Evolutionary conservation across 805 yeast genomes (phyloP), one percentile per base, ranked within the genome.

Genomic region (Saccharomycopsis synnaedendra): DNA sequence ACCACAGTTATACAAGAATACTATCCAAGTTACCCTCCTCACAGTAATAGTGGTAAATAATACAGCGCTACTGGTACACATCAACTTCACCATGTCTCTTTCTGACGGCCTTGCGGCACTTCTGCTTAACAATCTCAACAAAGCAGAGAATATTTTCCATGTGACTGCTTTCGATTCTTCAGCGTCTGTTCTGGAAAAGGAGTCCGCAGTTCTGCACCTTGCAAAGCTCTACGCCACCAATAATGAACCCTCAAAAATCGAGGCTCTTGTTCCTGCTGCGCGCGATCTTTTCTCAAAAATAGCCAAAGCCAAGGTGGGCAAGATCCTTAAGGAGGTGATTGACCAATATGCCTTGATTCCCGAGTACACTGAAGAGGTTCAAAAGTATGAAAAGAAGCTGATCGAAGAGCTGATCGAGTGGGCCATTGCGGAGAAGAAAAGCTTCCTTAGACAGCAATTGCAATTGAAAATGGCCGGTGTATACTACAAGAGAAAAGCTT

Each of bases 221-320:
- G 96, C 95, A 35, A 70, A 73, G 50, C 61, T 88, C 33, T 89
- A 85, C 64, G 75, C 77, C 49, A 62, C 62, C 2, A 65, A 69
- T 34, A 59, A 67, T 8, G 67, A 78, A 42, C 66, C 72, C 30
- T 69, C 65, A 4, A 74, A 78, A 55, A 71, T 93, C 41, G 67
- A 71, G 11, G 67, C 66, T 38, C 76, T 93, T 58, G 77, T 93
- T 37, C 70, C 78, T 8, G 71, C 76, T 39, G 80, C 94, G 0
- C 76, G 93, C 56, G 68, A 66, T 5, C 75, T 80, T n/a, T 80
- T 88, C 71, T 76, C 81, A 47, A 75, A 76, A 34, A 78, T 85
- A 59, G 96, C 97, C 42, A 93, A 93, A 67, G 85, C 96, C 10
- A 93, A 93, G 64, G 84, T 95, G 5, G 95, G 97, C 27, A 93